Evolutionary conservation across 2,329 filamentous ascomycete genomes (phyloP), one percentile per base, ranked within the genome.

Genomic region (Didymella keratinophila): DNA sequence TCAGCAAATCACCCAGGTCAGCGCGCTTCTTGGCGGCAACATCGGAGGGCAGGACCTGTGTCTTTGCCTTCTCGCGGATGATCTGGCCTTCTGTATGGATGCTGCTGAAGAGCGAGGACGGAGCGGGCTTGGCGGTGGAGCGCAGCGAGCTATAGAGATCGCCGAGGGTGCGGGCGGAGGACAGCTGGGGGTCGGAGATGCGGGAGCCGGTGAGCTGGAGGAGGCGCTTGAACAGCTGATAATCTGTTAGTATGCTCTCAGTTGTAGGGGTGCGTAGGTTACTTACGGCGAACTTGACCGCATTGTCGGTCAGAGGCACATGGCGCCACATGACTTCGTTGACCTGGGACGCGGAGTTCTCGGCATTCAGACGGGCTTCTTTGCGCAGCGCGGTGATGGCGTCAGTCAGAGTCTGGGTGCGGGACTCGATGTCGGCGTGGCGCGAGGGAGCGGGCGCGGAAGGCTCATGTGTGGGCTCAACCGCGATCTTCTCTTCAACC

Each of bases 181-280:
- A 69, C 21, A 96, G 84, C 65, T 85, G 83, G 45, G 86, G 81
- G 77, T 97, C 94, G 16, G 90, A 82, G 64, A 97, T 82, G 58
- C 86, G 85, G 61, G 88, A 86, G 60, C 92, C 91, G n/a, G 89
- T 93, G 60, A 96, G 82, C 75, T 95, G 90, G 75, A 89, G 87
- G 61, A 93, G 80, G 58, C 92, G 89, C 79, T 97, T 96, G 70
- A 88, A 80, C 64, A 95, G 83, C 93, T 97, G 66, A 21, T 30
- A 16, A 72, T 60, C 51, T 49, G 7, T 50, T 32, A 49, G 51
- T 27, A 25, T 23, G 25, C 10, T 18, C 12, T 1, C 9, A n/a
- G n/a, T n/a, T n/a, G n/a, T n/a, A n/a, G n/a, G n/a, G n/a, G n/a
- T n/a, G n/a, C n/a, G n/a, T n/a, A n/a, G n/a, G n/a, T n/a, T n/a